Percentiles rank a stretch among this genome's conserved stretches.
Conservation (phyloP, 371 early-diverging fungal species). For the Fennellomyces sp. region DNA sequence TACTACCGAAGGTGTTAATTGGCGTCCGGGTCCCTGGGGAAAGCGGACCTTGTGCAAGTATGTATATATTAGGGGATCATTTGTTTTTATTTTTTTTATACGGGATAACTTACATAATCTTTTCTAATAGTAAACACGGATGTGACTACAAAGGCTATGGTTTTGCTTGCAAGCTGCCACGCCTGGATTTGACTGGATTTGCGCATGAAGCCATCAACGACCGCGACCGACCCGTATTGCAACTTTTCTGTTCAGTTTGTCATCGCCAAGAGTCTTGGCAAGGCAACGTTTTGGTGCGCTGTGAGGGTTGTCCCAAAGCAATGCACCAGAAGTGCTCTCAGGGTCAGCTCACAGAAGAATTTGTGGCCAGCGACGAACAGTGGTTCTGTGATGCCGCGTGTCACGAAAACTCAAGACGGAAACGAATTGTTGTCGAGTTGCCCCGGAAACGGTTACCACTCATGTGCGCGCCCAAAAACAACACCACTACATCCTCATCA, state of each 20-base stretch:
- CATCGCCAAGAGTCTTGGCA: conserved; percentile 70
- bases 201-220: conserved; percentile 74
- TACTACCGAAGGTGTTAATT: conserved; percentile 90
- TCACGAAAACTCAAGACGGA: conserved; percentile 63
- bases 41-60: conserved; percentile 92
- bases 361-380: conserved; percentile 44
- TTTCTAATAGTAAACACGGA: conserved; percentile 85
- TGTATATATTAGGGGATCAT: too few species aligned
- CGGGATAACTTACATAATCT: too few species aligned
- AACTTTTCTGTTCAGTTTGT: conserved; percentile 82
- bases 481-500: conserved; percentile 6
- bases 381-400: conserved; percentile 81
- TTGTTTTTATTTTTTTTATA: too few species aligned
- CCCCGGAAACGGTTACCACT: conserved; percentile 73
- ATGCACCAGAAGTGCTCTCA: conserved; percentile 73
- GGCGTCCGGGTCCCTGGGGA: conserved; percentile 95
- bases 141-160: conserved; percentile 95
- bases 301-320: conserved; percentile 88
- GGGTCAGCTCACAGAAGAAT: conserved; percentile 49
- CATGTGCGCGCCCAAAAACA: conserved; percentile 47
- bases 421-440: conserved; percentile 65
- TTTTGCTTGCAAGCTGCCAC: conserved; percentile 86
- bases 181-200: conserved; percentile 82
- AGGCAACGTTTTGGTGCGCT: conserved; percentile 74
- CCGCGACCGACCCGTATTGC: conserved; percentile 86